Evolutionary conservation across 768 basidiomycete species (phyloP), one percentile per base, ranked within the genome.

Genomic region (Xerocomus spinulosus): DNA sequence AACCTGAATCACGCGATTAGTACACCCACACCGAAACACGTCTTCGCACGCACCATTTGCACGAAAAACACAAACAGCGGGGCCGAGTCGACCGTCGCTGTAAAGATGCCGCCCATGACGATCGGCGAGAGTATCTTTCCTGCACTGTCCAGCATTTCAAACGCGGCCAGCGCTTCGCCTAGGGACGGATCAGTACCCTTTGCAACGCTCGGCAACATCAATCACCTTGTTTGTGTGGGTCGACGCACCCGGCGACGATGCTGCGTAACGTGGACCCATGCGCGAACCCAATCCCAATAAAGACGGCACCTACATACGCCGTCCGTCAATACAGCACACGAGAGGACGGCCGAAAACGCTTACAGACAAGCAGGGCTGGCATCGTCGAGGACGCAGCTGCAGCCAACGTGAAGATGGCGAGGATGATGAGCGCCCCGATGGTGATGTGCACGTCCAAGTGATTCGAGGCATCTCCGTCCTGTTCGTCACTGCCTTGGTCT

Each of bases 121-220:
- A 68, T 29, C 1, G 62, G 62, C 2, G 67, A 68, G 17, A 67
- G 47, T 3, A 55, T 12, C 3, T 9, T 9, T 20, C 60, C 65
- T 3, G 53, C 48, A 15, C 46, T 52, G 9, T 46, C 17, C 3
- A 64, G 54, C 50, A 68, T 67, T 23, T 60, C 58, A 29, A 68
- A 35, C 1, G 60, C 62, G 29, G 65, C 64, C 44, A 67, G 36
- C 30, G 64, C 57, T 14, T 64, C 58, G 21, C 65, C 65, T 66
- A n/a, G 33, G 23, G 9, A 28, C 2, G n/a, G 1, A n/a, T 54
- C 38, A 53, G 20, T 24, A 4, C n/a, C 21, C n/a, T n/a, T n/a
- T n/a, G n/a, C n/a, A n/a, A n/a, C n/a, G n/a, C n/a, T n/a, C n/a
- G n/a, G n/a, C n/a, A n/a, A n/a, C n/a, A n/a, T n/a, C n/a, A n/a